These are phyloP conservation scores for Tritrichomonas musculus DNA, from an alignment of 208 protist species.

Conservation along the genomic window DNA sequence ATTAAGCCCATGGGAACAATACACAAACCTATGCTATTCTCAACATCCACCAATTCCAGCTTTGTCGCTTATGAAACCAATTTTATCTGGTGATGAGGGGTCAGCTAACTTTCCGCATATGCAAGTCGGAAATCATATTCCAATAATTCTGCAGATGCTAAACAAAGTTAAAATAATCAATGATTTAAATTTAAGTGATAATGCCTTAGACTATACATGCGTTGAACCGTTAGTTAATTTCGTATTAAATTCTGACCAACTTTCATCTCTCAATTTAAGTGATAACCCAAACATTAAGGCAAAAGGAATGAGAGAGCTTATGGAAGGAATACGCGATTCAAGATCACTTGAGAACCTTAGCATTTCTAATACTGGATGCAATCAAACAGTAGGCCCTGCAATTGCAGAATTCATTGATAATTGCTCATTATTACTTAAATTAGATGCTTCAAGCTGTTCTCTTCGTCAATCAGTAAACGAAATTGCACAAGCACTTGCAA, in stretches of 20 bases:
- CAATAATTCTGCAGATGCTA: background rate
- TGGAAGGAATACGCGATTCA: background rate
- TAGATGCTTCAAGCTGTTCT: background rate
- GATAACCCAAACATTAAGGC: background rate
- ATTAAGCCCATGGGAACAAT: background rate
- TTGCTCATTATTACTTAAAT: background rate
- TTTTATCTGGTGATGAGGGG: background rate
- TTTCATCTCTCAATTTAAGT: background rate
- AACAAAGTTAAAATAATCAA: background rate
- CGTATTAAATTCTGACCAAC: background rate
- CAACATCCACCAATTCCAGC: background rate
- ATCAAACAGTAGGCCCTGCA: background rate
- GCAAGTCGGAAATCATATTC: background rate
- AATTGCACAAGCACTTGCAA: background rate
- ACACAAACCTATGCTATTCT: background rate
- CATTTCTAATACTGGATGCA: slow-evolving; percentile 20
- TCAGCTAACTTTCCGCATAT: background rate
- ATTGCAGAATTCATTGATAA: background rate
- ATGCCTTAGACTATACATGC: background rate
- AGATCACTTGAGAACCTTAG: background rate
- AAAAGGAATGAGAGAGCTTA: background rate
- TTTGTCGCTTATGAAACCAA: slow-evolving; percentile 24
- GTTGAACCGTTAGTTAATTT: background rate
- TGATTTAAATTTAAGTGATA: background rate
- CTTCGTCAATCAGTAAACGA: background rate